Evolutionary conservation across 768 basidiomycete genomes (phyloP), one percentile per base, ranked within the genome.

Genomic region (Pisolithus tinctorius): DNA sequence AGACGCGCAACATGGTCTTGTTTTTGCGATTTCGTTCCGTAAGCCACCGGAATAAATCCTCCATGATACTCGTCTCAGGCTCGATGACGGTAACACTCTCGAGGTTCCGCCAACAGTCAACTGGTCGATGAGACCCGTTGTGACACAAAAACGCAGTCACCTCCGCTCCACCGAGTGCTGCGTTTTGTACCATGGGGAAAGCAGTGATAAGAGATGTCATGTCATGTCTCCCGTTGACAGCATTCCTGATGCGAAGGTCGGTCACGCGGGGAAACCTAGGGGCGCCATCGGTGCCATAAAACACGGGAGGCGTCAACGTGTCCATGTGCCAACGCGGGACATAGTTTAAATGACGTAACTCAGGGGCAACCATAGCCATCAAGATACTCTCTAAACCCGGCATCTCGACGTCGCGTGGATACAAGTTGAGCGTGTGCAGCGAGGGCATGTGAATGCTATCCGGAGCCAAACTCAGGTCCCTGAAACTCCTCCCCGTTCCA

Each of bases 251-350:
- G 13, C 40, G 40, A 16, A 49, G 13, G 20, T 42, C 9, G n/a
- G 40, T 41, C 49, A 49, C 27, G 40, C 31, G 30, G 20, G 49
- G 49, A 36, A 49, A 49, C 14, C 31, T 43, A 29, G 49, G 41
- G 9, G 34, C 13, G 34, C 17, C 29, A 9, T 31, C 34, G 14
- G 23, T 10, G 11, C 31, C 17, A 47, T 36, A n/a, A 23, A 47
- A 34, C 45, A 47, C 36, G n/a, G 29, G 8, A 47, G 45, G 45
- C 6, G 45, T 36, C 45, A 47, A 36, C 30, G 45, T 47, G 29
- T 47, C 45, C 14, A 17, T 47, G 10, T 31, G 45, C 45, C 45
- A 47, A 36, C 45, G 45, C 6, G 45, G 45, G 4, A 47, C 45
- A 20, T 17, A 47, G 9, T 34, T 9, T 14, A 47, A 17, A 47